These are phyloP conservation scores for Cucurbita argyrosperma DNA, from an alignment of 306 rosid species.

Conservation along the genomic window DNA sequence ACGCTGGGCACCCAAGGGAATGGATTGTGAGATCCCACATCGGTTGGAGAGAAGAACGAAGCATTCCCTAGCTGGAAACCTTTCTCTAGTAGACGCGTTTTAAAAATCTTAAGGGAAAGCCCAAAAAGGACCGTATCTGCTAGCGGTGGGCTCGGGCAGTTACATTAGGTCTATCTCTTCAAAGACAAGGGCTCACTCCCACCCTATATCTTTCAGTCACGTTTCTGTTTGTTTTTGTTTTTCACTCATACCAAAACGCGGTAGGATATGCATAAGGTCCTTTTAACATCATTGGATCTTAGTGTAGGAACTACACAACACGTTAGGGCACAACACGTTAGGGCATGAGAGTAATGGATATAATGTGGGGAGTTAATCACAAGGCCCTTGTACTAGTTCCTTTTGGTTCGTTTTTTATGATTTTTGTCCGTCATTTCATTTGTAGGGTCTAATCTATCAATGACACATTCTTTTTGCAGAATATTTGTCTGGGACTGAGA, in stretches of 20 bases:
- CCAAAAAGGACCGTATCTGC: too few species aligned
- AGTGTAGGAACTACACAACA: background rate
- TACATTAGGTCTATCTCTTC: background rate
- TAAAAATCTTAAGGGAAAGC: too few species aligned
- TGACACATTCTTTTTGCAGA: conserved; percentile 10
- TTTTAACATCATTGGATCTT: background rate
- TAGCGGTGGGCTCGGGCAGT: too few species aligned
- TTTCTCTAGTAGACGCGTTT: too few species aligned
- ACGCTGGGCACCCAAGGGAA: too few species aligned
- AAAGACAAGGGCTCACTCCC: background rate
- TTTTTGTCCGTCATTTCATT: background rate
- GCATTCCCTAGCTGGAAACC: too few species aligned
- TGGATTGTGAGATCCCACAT: too few species aligned
- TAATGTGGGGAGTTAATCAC: background rate
- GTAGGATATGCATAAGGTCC: background rate
- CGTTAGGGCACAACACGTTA: background rate
- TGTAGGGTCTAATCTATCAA: background rate
- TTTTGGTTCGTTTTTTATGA: background rate
- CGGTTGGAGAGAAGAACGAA: too few species aligned
- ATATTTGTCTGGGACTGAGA: conserved; percentile 34
- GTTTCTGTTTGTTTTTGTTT: background rate
- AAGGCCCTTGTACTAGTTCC: conserved; percentile 3
- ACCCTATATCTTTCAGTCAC: background rate
- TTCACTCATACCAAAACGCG: background rate
- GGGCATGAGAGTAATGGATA: background rate